Conservation (phyloP, 805 yeast genomes). For the Ogataea trehalophila region DNA sequence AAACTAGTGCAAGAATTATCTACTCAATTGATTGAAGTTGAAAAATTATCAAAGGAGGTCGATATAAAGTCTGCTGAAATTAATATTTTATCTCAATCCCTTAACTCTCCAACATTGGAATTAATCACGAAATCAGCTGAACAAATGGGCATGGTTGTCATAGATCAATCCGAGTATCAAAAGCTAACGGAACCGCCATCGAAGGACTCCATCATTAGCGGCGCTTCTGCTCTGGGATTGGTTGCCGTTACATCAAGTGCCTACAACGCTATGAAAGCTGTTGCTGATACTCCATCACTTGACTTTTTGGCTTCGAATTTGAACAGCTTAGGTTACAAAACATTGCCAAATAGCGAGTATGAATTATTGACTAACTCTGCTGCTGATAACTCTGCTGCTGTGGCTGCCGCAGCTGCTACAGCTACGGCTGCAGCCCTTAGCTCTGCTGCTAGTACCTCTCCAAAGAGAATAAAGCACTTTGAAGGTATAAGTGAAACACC, state of each 20-base stretch:
- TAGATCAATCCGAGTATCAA: neutral
- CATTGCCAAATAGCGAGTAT: constrained; percentile 20
- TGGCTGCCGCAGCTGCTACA: neutral
- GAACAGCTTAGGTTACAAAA: constrained; percentile 22
- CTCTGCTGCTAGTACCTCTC: constrained; percentile 2
- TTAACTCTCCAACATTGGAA: neutral
- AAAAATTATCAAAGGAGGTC: neutral
- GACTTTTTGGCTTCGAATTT: constrained; percentile 21
- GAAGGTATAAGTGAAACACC: constrained; percentile 17
- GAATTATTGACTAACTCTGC: constrained; percentile 11
- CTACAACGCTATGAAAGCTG: constrained; percentile 18
- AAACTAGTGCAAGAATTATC: constrained; percentile 1
- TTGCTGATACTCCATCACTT: constrained; percentile 23
- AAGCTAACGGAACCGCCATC: constrained; percentile 2
- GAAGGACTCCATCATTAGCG: constrained; percentile 12
- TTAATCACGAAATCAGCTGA: neutral
- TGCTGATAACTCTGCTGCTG: neutral
- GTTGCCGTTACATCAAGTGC: constrained; percentile 30
- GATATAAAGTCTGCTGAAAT: neutral
- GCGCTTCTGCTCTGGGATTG: constrained; percentile 32
- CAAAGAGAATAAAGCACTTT: constrained; percentile 6
- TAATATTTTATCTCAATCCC: neutral
- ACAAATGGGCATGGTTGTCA: neutral
- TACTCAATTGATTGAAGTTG: constrained; percentile 2
- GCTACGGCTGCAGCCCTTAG: neutral